Percentiles rank a stretch among this genome's conserved stretches.
phyloP scores from a whole-genome alignment of 345 rosid species.

The Citropsis articulata region DNA sequence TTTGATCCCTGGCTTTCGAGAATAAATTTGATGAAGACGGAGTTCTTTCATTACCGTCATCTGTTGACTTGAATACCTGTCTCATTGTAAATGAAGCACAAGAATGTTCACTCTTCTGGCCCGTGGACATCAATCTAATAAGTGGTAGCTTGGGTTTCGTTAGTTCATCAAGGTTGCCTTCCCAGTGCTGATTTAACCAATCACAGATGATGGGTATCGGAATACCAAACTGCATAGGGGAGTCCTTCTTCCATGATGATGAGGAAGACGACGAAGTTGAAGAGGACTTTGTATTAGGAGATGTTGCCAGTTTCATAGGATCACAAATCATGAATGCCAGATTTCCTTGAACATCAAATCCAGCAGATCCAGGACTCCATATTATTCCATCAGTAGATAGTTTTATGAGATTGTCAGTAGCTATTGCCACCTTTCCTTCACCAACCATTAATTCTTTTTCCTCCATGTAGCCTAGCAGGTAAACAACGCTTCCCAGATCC shows the following conservation, averaged over 20 bases:
- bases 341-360: slow-evolving; percentile 88
- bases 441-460: slow-evolving; percentile 66
- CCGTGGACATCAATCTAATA: slow-evolving; percentile 82
- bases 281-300: slow-evolving; percentile 76
- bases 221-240: slow-evolving; percentile 82
- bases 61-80: slow-evolving; percentile 70
- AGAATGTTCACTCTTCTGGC: slow-evolving; percentile 87
- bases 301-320: slow-evolving; percentile 92
- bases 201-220: slow-evolving; percentile 88
- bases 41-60: slow-evolving; percentile 42
- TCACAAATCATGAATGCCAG: slow-evolving; percentile 97
- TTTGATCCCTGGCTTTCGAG: slow-evolving; percentile 37
- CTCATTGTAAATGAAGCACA: slow-evolving; percentile 83
- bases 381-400: slow-evolving; percentile 72
- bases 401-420: slow-evolving; percentile 90
- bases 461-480: slow-evolving; percentile 62
- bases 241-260: slow-evolving; percentile 66
- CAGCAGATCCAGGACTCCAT: slow-evolving; percentile 93
- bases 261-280: slow-evolving; percentile 61
- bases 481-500: slow-evolving; percentile 74
- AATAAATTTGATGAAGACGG: slow-evolving; percentile 51
- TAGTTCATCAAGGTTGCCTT: slow-evolving; percentile 88
- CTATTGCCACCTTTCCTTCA: slow-evolving; percentile 91
- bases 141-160: slow-evolving; percentile 83
- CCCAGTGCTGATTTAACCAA: slow-evolving; percentile 99